Evolutionary conservation across 441 rosid genomes (phyloP), one percentile per base, ranked within the genome.

Genomic region (Euphorbia corollata): DNA sequence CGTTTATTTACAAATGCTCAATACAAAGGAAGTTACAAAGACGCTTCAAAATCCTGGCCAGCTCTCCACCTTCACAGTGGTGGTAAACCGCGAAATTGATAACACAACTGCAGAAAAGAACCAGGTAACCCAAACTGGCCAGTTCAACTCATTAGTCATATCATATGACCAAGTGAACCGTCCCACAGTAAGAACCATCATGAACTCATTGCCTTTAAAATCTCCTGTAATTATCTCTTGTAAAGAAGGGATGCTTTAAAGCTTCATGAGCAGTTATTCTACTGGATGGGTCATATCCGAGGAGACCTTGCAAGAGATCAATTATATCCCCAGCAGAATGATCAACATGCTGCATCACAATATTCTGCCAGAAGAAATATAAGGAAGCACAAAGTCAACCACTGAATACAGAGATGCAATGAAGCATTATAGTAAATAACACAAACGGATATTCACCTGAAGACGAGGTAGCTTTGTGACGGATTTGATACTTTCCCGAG

Each of bases 331-430:
- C 85, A 2, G 88, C 92, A 4, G 88, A 87, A 76, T 87, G 90
- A 74, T 87, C 89, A 32, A 83, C 89, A 27, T 82, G 85, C 74
- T 75, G 85, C 92, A 83, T 85, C 50, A 87, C 84, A n/a, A 87
- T 71, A 69, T 87, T 87, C 92, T 87, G 82, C 68, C 66, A 16
- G 60, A 38, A 61, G 19, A 72, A 51, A 58, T 3, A 50, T 4
- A 61, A 22, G 34, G 1, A 54, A 48, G 36, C 57, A 11, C 20
- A 13, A 48, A 30, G 47, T 22, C 15, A 48, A 61, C 5, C 0
- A 45, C 1, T 5, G 6, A 62, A 1, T 0, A 16, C 24, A 32
- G 8, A 51, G n/a, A 19, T 23, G 32, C 18, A 23, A 12, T 4
- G 68, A n/a, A 47, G 11, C n/a, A 6, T 50, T 6, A 36, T 36